Evolutionary conservation across 2,329 filamentous ascomycete genomes (phyloP).

Genomic region (Dendrostoma leiphaemia): DNA sequence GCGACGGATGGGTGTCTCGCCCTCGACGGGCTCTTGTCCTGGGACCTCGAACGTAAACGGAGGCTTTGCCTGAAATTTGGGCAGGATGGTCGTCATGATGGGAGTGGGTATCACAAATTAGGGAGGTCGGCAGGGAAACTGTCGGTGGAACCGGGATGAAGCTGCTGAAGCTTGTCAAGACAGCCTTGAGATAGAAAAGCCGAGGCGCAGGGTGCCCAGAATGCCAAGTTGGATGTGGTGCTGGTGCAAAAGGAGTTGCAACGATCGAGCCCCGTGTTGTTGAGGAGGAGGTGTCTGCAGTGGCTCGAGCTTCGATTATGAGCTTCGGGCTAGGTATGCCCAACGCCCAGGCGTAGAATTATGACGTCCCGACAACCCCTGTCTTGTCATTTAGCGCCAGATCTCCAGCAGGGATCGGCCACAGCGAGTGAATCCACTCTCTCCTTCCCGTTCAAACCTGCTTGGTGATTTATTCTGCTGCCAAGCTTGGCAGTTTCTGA

Average conservation of each 20-base stretch:
- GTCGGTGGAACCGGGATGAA: background rate
- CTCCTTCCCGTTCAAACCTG: too few relatives aligned
- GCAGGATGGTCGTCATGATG: conserved; percentile 13
- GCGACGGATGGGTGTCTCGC: conserved; percentile 74
- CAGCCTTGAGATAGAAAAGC: background rate
- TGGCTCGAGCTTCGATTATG: background rate
- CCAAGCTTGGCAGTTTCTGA: too few relatives aligned
- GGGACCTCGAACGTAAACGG: conserved; percentile 70
- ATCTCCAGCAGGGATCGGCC: background rate
- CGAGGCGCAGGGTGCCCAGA: background rate
- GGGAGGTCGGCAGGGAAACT: background rate
- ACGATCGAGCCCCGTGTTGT: background rate
- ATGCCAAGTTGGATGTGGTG: background rate
- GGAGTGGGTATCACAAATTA: conserved; percentile 12
- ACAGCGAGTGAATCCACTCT: too few relatives aligned
- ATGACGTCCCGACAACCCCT: background rate
- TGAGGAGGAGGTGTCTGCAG: background rate
- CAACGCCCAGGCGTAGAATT: background rate
- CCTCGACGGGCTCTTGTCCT: conserved; percentile 60
- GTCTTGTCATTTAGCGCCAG: background rate
- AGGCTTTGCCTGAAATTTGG: conserved; percentile 53
- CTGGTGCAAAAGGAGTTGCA: background rate
- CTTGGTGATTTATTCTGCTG: too few relatives aligned
- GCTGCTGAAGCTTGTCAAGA: background rate
- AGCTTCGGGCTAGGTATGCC: background rate